Evolutionary conservation across 345 rosid genomes (phyloP), one percentile per base, ranked within the genome.

Genomic region (Heritiera fomes): DNA sequence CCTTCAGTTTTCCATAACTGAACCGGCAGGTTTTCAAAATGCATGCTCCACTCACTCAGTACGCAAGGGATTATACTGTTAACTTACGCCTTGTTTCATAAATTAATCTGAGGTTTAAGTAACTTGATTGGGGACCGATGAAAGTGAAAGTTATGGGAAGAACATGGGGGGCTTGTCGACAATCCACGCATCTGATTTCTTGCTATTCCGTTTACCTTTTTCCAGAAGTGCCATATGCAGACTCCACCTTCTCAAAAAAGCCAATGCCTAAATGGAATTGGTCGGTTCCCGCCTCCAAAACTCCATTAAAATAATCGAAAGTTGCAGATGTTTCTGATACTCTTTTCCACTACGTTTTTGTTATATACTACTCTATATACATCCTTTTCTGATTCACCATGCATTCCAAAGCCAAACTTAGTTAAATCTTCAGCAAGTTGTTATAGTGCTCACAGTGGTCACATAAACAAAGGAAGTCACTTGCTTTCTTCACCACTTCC

Each of bases 121-220:
- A 61, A 80, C 65, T 50, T 63, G 79, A 75, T n/a, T 62, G 85
- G 89, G 83, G 78, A 79, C 84, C 80, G 75, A 69, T 53, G 81
- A 80, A 83, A 86, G 85, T 83, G 85, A 75, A 84, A 76, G 86
- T 86, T 81, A 80, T 88, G 90, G 87, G 87, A 86, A 71, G 87
- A 86, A 83, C 85, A 84, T 86, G 90, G 90, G 80, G 73, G 69
- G 76, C 76, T 81, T 81, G 68, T 81, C 55, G 73, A 66, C 85
- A 23, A 67, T 69, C 75, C 69, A 79, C 77, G 32, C 74, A 71
- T 79, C 55, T 63, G 79, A 75, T 70, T 30, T 77, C 77, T 79
- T 61, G 84, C 68, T 80, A 82, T 81, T 80, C 79, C 78, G 75
- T 78, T 82, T 59, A 73, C 71, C 74, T 84, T 84, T 86, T 81